Conservation (phyloP, 768 basidiomycete species). For the Grammothele lineata region DNA sequence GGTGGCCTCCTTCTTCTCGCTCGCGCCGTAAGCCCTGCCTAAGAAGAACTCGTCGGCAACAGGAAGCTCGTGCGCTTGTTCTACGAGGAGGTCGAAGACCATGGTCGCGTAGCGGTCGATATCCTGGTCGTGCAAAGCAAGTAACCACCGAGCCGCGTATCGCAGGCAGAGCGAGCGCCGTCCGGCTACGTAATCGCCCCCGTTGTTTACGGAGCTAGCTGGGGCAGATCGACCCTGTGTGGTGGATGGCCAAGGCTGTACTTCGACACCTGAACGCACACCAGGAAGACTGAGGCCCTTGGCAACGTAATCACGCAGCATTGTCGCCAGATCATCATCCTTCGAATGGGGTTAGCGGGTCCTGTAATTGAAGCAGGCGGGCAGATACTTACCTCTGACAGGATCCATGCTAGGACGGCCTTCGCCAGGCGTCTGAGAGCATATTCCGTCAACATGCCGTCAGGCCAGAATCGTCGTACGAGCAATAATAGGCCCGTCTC, state of each 20-base stretch:
- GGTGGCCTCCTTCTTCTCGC: constrained; percentile 7
- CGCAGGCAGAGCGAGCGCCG: constrained; percentile 48
- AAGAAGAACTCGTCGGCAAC: constrained; percentile 14
- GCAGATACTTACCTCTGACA: constrained; percentile 53
- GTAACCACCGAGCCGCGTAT: constrained; percentile 67
- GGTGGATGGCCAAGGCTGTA: constrained; percentile 51
- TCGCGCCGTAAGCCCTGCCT: constrained; percentile 8
- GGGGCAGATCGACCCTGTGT: constrained; percentile 29
- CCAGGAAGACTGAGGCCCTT: constrained; percentile 59
- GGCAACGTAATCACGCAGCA: constrained; percentile 66
- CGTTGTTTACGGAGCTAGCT: constrained; percentile 46
- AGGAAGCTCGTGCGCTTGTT: constrained; percentile 35
- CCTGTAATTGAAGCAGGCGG: not conserved
- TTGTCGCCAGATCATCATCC: constrained; percentile 64
- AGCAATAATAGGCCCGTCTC: constrained; percentile 71
- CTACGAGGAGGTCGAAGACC: constrained; percentile 50
- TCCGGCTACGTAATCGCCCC: constrained; percentile 65
- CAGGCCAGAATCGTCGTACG: constrained; percentile 70
- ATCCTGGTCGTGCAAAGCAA: constrained; percentile 63
- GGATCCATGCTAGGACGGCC: constrained; percentile 62
- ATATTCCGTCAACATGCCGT: constrained; percentile 67
- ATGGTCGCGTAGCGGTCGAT: constrained; percentile 45
- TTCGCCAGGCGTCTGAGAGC: constrained; percentile 57
- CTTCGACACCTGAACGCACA: constrained; percentile 43
- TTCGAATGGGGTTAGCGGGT: constrained; percentile 21